These are phyloP conservation scores for Xylaria hypoxylon DNA, from an alignment of 2,329 filamentous ascomycete genomes.

Conservation along the genomic window DNA sequence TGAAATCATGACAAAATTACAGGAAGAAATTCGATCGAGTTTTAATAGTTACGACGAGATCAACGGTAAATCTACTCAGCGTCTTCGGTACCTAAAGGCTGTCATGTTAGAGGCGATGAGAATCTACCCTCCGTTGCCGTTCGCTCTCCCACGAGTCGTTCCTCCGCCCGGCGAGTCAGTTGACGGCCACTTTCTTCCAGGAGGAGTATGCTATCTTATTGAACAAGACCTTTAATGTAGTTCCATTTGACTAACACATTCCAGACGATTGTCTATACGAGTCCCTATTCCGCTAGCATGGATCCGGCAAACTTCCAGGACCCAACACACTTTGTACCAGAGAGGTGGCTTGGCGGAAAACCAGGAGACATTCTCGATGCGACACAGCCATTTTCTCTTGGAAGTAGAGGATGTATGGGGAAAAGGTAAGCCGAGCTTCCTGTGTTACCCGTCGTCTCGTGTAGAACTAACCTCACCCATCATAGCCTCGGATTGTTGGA, in stretches of 20 bases:
- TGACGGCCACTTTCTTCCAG: slow-evolving; percentile 39
- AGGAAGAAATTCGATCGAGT: slow-evolving; percentile 33
- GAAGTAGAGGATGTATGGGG: slow-evolving; percentile 35
- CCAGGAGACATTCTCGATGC: slow-evolving; percentile 38
- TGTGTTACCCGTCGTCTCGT: background rate
- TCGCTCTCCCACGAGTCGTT: slow-evolving; percentile 36
- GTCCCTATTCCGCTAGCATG: slow-evolving; percentile 39
- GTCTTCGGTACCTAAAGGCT: slow-evolving; percentile 34
- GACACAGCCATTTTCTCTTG: slow-evolving; percentile 33
- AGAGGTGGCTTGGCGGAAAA: slow-evolving; percentile 39
- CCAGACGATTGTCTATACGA: slow-evolving; percentile 39
- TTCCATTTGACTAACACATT: background rate
- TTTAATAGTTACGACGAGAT: slow-evolving; percentile 39
- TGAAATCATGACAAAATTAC: slow-evolving; percentile 22
- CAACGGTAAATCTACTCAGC: slow-evolving; percentile 24
- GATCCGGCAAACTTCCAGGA: slow-evolving; percentile 35
- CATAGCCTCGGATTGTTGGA: slow-evolving; percentile 36
- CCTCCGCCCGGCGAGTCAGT: slow-evolving; percentile 34
- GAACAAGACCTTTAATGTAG: background rate
- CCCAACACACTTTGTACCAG: slow-evolving; percentile 35
- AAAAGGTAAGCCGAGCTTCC: slow-evolving; percentile 31
- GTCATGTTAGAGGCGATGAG: slow-evolving; percentile 37
- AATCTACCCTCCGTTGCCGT: slow-evolving; percentile 39
- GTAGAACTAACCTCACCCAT: background rate
- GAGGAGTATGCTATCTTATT: slow-evolving; percentile 34